Base-by-base conservation (phyloP, 768 basidiomycete species). In the Arthromyces matolae region DNA sequence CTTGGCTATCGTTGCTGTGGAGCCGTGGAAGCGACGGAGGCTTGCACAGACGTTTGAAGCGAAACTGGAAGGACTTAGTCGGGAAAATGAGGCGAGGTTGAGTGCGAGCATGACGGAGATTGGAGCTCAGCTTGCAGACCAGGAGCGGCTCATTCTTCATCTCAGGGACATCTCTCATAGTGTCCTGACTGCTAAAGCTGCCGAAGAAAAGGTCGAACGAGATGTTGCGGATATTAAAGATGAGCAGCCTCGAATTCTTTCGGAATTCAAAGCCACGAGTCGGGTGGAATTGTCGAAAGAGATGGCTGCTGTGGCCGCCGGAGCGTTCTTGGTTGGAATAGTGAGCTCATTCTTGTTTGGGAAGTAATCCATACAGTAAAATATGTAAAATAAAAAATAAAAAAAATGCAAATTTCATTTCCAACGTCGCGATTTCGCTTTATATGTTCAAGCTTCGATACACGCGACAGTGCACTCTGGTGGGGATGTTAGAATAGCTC, bases 11-110 rank as follows among this genome's bases (percentile, higher is more conserved):
- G 64, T 89, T 12, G 68, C 95, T 42, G 92, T 99, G 45, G 96
- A 99, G 65, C 96, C 96, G 0, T 99, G 93, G 91, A 97, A 97
- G 68, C 78, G 96, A 52, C 78, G 81, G 57, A 73, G 84, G 57
- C 69, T 99, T 61, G 89, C 91, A 6, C 80, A 89, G 66, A 89
- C 89, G 24, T 90, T 99, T 52, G 95, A 97, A 70, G 80, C 74
- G 60, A 86, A 92, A 68, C 81, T 95, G 27, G 76, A 78, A 49
- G 77, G 84, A 56, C 72, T 89, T 59, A 76, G 73, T 45, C 62
- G 64, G 50, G 78, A 84, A 50, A 80, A 84, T 52, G 75, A 68
- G 44, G 63, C 59, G 29, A 64, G 72, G 58, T 58, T 86, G 45
- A 72, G 75, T 47, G 68, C 64, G 5, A 77, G 73, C 55, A 73